Conservation (phyloP, 768 basidiomycete species). For the Dendrothele bispora region DNA sequence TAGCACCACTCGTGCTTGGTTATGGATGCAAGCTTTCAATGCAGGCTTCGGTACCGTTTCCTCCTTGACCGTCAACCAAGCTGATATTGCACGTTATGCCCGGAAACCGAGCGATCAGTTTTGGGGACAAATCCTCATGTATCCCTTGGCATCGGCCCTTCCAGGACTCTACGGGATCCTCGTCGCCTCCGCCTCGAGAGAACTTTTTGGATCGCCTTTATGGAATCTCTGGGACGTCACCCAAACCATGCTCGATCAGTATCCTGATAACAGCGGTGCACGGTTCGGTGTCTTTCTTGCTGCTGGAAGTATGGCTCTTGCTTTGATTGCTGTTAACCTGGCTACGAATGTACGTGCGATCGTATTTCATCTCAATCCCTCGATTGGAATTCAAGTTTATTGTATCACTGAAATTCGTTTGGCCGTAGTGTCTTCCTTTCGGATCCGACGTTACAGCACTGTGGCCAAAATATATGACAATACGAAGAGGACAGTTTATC, state of each 20-base stretch:
- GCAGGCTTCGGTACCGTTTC: conserved; percentile 10
- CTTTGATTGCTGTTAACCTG: conserved; percentile 11
- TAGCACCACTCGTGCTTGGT: conserved; percentile 3
- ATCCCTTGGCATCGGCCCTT: conserved; percentile 10
- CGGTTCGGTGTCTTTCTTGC: conserved; percentile 10
- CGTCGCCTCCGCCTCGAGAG: conserved; percentile 10
- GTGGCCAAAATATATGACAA: conserved; percentile 15
- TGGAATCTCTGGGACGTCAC: conserved; percentile 14
- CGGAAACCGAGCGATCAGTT: conserved; percentile 8
- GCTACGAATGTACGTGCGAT: conserved; percentile 8
- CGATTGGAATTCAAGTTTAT: not conserved
- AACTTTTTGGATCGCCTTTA: conserved; percentile 7
- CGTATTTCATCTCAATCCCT: not conserved
- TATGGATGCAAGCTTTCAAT: conserved; percentile 12
- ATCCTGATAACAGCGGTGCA: conserved; percentile 8
- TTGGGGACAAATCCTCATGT: conserved; percentile 12
- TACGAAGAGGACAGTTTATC: conserved; percentile 16
- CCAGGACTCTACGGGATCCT: conserved; percentile 10
- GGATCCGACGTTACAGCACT: conserved; percentile 14
- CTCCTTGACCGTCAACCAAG: conserved; percentile 10
- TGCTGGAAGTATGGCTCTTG: conserved; percentile 11
- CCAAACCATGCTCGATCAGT: conserved; percentile 9
- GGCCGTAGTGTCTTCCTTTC: conserved; percentile 10
- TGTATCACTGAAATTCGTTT: not conserved
- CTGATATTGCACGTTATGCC: conserved; percentile 12